Percentiles rank a stretch among this genome's conserved stretches.
phyloP scores from a whole-genome alignment of 257 asterid genomes.

The Cinchona pubescens region DNA sequence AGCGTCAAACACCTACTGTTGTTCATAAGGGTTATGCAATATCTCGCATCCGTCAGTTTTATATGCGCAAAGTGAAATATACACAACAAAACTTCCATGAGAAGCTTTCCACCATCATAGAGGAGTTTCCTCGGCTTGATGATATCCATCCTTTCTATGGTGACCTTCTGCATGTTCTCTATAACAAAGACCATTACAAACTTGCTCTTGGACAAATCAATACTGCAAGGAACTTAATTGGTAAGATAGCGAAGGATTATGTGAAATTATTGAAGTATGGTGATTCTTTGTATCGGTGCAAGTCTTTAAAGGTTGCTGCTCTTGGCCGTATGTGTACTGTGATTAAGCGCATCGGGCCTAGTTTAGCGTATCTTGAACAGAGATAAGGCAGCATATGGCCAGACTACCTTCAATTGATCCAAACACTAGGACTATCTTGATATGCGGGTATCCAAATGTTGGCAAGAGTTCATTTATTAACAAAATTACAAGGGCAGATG shows the following conservation, averaged over 20 bases:
- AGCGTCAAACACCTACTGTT: slow-evolving; percentile 91
- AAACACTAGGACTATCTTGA: slow-evolving; percentile 86
- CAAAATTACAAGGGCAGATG: slow-evolving; percentile 93
- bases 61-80: slow-evolving; percentile 93
- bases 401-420: slow-evolving; percentile 96
- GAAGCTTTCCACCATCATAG: slow-evolving; percentile 80
- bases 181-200: slow-evolving; percentile 94
- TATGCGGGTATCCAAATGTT: slow-evolving; percentile 97
- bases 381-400: slow-evolving; percentile 96
- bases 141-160: slow-evolving; percentile 97
- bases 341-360: slow-evolving; percentile 71
- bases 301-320: slow-evolving; percentile 88
- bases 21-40: slow-evolving; percentile 99
- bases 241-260: slow-evolving; percentile 78
- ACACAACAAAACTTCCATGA: slow-evolving; percentile 80
- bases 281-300: slow-evolving; percentile 86
- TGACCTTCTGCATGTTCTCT: slow-evolving; percentile 87
- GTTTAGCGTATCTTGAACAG: slow-evolving; percentile 98
- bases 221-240: slow-evolving; percentile 80
- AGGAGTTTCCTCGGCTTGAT: slow-evolving; percentile 90
- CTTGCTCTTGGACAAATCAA: slow-evolving; percentile 96
- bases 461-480: slow-evolving; percentile 97
- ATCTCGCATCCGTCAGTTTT: slow-evolving; percentile 80
- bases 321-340: slow-evolving; percentile 97
- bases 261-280: slow-evolving; percentile 82